These are phyloP conservation scores for Elsinoe batatas DNA, from an alignment of 2,329 filamentous ascomycete species.

Conservation along the genomic window DNA sequence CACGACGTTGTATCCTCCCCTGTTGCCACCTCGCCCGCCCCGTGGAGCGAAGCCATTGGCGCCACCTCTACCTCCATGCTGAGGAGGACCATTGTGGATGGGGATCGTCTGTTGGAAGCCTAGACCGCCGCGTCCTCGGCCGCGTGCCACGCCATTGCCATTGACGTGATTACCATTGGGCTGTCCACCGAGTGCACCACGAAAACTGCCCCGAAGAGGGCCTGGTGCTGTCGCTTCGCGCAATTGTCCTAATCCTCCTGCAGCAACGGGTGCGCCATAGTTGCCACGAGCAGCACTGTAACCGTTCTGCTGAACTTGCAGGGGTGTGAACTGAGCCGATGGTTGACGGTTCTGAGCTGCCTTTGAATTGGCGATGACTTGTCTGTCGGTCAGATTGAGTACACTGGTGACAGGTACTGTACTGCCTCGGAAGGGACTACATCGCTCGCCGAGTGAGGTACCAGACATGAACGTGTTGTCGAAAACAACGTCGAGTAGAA, in stretches of 20 bases:
- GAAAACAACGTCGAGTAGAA: constrained; percentile 84
- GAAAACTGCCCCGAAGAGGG: constrained; percentile 49
- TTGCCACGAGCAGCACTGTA: constrained; percentile 27
- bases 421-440: constrained; percentile 85
- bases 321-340: constrained; percentile 17
- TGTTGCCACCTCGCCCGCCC: constrained; percentile 29
- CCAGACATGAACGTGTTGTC: constrained; percentile 96
- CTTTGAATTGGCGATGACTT: constrained; percentile 56
- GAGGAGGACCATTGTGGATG: constrained; percentile 30
- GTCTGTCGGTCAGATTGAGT: constrained; percentile 73
- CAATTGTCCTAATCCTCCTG: constrained; percentile 52
- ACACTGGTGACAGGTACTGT: constrained; percentile 83
- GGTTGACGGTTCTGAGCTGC: constrained; percentile 18
- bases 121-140: constrained; percentile 29
- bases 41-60: constrained; percentile 29
- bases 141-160: constrained; percentile 22
- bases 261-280: constrained; percentile 43
- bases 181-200: constrained; percentile 45
- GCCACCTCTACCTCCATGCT: constrained; percentile 20
- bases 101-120: constrained; percentile 30
- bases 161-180: constrained; percentile 23
- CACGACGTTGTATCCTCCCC: constrained; percentile 36
- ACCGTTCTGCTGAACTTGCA: constrained; percentile 23
- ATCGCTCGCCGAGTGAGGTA: constrained; percentile 80
- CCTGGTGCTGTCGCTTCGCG: constrained; percentile 46